phyloP scores from a whole-genome alignment of 2,329 filamentous ascomycete genomes.

The Grosmannia huntii region DNA sequence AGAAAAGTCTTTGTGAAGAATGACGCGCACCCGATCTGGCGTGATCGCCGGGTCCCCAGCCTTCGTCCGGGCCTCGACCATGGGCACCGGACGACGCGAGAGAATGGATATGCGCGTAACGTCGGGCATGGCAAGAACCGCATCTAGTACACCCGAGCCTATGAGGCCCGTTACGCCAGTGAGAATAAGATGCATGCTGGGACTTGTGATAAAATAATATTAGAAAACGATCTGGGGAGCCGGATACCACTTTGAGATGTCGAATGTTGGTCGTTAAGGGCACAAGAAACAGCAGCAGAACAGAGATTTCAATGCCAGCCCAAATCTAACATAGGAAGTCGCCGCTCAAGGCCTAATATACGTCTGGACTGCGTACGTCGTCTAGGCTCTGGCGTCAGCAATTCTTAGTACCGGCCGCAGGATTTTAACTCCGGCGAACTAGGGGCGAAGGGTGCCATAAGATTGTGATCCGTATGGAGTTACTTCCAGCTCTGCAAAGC shows the following conservation, averaged over 20 bases:
- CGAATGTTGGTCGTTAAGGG: not conserved
- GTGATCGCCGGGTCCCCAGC: slow-evolving; percentile 28
- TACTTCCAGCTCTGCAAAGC: no score
- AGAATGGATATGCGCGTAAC: slow-evolving; percentile 57
- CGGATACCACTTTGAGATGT: not conserved
- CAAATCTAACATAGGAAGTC: no score
- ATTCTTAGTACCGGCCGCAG: not conserved
- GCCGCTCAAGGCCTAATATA: not conserved
- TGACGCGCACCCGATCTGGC: slow-evolving; percentile 29
- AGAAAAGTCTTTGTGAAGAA: slow-evolving; percentile 55
- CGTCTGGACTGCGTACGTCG: not conserved
- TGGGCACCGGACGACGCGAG: slow-evolving; percentile 48
- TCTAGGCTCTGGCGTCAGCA: not conserved
- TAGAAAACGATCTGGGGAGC: not conserved
- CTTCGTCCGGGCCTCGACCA: slow-evolving; percentile 36
- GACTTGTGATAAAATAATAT: not conserved
- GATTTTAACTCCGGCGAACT: not conserved
- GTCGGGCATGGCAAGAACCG: slow-evolving; percentile 42
- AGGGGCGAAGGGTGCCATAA: not conserved
- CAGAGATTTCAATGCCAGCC: not conserved
- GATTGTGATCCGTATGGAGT: not conserved
- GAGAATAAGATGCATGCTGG: slow-evolving; percentile 48
- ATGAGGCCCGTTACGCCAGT: slow-evolving; percentile 58
- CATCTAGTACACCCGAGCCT: slow-evolving; percentile 46
- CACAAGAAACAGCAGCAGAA: not conserved